Percentiles rank a stretch among this genome's conserved stretches.
These are phyloP conservation scores for Diutina mesorugosa DNA, from an alignment of 1,139 yeast species.

Conservation along the genomic window DNA sequence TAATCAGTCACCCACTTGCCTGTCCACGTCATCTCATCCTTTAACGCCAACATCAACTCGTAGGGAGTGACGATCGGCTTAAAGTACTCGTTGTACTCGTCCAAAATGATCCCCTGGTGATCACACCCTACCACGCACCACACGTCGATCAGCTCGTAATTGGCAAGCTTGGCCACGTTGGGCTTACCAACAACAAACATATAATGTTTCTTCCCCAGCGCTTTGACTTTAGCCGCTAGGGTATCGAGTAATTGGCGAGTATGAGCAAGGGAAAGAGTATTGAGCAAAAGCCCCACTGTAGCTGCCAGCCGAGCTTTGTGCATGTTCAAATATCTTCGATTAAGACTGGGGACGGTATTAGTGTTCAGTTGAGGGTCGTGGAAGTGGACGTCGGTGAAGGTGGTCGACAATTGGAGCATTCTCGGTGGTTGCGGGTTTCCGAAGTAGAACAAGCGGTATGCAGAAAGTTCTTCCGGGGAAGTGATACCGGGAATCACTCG, in stretches of 20 bases:
- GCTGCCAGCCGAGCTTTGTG: slow-evolving; percentile 84
- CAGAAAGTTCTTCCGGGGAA: slow-evolving; percentile 12
- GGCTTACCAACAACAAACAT: slow-evolving; percentile 96
- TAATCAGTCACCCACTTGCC: slow-evolving; percentile 90
- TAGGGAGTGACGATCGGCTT: slow-evolving; percentile 92
- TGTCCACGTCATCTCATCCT: slow-evolving; percentile 70
- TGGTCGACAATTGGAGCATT: slow-evolving; percentile 60
- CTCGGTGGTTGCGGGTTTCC: slow-evolving; percentile 71
- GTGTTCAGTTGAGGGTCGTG: slow-evolving; percentile 27
- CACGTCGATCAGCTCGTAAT: slow-evolving; percentile 79
- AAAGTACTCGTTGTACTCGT: slow-evolving; percentile 65
- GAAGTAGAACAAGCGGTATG: slow-evolving; percentile 53
- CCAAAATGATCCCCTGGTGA: slow-evolving; percentile 81
- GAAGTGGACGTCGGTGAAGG: slow-evolving; percentile 39
- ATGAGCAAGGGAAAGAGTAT: slow-evolving; percentile 70
- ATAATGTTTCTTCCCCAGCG: slow-evolving; percentile 83
- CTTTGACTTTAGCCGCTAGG: slow-evolving; percentile 45
- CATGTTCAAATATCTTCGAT: slow-evolving; percentile 77
- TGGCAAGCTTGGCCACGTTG: slow-evolving; percentile 93
- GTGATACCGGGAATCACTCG: neutral
- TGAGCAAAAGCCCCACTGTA: slow-evolving; percentile 81
- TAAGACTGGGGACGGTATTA: slow-evolving; percentile 67
- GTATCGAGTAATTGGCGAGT: slow-evolving; percentile 52
- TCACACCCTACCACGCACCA: slow-evolving; percentile 96
- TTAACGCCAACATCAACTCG: slow-evolving; percentile 71